Evolutionary conservation across 768 basidiomycete species (phyloP).

Genomic region (Obba rivulosa): DNA sequence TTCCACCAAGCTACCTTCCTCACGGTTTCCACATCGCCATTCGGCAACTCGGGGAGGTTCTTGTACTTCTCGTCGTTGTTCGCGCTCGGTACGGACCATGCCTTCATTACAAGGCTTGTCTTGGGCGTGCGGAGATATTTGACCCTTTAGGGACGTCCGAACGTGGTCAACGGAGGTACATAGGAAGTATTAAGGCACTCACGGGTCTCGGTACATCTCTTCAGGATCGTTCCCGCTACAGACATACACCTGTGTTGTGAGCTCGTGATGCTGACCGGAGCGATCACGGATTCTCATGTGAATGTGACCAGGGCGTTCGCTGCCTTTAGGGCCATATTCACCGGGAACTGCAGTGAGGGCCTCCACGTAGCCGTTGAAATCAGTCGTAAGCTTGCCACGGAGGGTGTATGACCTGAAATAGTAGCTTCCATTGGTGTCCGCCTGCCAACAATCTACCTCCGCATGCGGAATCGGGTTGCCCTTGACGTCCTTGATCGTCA

Average conservation of each 20-base stretch:
- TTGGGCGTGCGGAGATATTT: slow-evolving; percentile 12
- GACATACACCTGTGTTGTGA: slow-evolving; percentile 22
- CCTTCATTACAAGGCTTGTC: slow-evolving; percentile 12
- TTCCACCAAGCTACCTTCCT: slow-evolving; percentile 19
- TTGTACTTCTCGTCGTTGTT: slow-evolving; percentile 9
- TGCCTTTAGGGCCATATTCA: slow-evolving; percentile 10
- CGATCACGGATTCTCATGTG: slow-evolving; percentile 13
- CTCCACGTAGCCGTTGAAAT: slow-evolving; percentile 16
- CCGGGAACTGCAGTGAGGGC: slow-evolving; percentile 19
- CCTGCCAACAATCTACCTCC: slow-evolving; percentile 21
- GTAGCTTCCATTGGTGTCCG: slow-evolving; percentile 16
- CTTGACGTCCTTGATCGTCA: slow-evolving; percentile 15
- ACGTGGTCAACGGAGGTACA: too few species aligned
- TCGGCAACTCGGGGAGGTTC: slow-evolving; percentile 12
- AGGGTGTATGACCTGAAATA: slow-evolving; percentile 15
- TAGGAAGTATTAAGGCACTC: too few species aligned
- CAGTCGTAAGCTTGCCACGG: slow-evolving; percentile 18
- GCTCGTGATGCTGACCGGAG: slow-evolving; percentile 5
- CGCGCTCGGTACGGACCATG: slow-evolving; percentile 10
- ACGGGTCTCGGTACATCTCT: slow-evolving; percentile 15
- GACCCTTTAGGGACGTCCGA: slow-evolving; percentile 5
- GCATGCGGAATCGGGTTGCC: slow-evolving; percentile 19
- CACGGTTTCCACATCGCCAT: slow-evolving; percentile 9
- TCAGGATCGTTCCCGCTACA: slow-evolving; percentile 16
- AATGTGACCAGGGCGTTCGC: slow-evolving; percentile 15